A percentile compares a stretch with the other conserved stretches of the same genome.
Conservation (phyloP, 1,284 basidiomycete species). For the Neolentinus lepideus region DNA sequence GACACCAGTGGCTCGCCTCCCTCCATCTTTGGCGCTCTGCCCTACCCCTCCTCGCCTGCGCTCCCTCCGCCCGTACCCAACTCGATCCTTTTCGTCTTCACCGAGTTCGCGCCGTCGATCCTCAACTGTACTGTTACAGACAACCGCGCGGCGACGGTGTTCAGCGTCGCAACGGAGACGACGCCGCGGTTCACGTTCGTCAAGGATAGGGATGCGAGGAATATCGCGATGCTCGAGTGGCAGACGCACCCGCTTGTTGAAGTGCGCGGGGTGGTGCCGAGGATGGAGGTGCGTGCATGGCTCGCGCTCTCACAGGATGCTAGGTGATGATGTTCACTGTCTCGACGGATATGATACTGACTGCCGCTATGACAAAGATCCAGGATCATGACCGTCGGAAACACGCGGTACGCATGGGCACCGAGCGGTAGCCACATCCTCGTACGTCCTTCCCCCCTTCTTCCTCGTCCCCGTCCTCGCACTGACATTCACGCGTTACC, state of each 20-base stretch:
- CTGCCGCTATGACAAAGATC: too few relatives aligned
- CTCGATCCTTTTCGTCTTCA: slow-evolving; percentile 39
- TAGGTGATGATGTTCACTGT: too few relatives aligned
- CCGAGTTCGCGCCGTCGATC: slow-evolving; percentile 38
- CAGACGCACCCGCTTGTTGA: slow-evolving; percentile 45
- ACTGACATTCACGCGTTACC: too few relatives aligned
- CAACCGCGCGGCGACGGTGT: slow-evolving; percentile 32
- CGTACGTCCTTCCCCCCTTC: neutral
- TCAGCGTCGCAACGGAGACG: slow-evolving; percentile 21
- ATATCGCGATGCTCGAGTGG: slow-evolving; percentile 55
- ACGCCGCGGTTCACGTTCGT: slow-evolving; percentile 2
- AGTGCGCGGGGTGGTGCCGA: slow-evolving; percentile 39
- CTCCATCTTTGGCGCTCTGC: slow-evolving; percentile 56
- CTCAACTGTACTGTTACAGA: slow-evolving; percentile 48
- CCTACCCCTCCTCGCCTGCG: slow-evolving; percentile 26
- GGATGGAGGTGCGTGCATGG: slow-evolving; percentile 45
- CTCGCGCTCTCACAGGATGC: slow-evolving; percentile 43
- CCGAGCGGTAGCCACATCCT: neutral
- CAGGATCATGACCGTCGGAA: neutral
- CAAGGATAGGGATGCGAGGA: slow-evolving; percentile 40
- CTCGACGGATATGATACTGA: too few relatives aligned
- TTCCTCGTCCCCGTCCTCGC: neutral
- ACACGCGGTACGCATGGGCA: slow-evolving; percentile 2
- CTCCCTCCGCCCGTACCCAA: slow-evolving; percentile 14
- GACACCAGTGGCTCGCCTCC: slow-evolving; percentile 16